A percentile compares a stretch with the other conserved stretches of the same genome.
Conservation (phyloP, 306 rosid species). For the Mimosa bimucronata region DNA sequence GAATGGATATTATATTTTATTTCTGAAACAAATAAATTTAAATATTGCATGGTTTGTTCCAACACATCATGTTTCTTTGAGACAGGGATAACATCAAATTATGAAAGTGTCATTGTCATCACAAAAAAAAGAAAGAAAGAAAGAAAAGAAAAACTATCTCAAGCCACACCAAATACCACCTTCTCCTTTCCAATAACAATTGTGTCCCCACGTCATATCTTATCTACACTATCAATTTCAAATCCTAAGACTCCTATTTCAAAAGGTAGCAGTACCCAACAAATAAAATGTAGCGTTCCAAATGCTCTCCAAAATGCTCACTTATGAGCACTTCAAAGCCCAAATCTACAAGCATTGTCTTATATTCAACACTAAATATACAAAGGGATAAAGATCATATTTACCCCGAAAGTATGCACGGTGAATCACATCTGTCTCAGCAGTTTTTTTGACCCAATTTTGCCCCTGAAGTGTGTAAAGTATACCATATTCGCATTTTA, state of each 20-base stretch:
- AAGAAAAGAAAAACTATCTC: background rate
- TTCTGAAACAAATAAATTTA: background rate
- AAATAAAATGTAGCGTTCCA: background rate
- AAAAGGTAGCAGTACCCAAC: background rate
- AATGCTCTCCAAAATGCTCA: conserved; percentile 3
- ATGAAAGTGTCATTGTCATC: too few species aligned
- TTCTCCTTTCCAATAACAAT: too few species aligned
- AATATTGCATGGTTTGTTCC: background rate
- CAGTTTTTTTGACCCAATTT: too few species aligned
- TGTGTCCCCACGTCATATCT: background rate
- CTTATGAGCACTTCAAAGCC: background rate
- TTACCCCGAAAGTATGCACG: too few species aligned
- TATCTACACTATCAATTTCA: background rate
- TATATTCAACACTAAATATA: conserved; percentile 12
- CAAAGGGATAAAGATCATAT: too few species aligned
- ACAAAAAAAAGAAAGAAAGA: too few species aligned
- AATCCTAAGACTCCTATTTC: background rate
- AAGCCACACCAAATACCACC: too few species aligned
- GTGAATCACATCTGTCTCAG: too few species aligned
- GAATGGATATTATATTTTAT: background rate
- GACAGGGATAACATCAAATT: background rate
- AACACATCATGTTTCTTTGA: background rate
- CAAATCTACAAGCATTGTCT: background rate
- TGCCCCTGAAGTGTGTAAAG: too few species aligned
- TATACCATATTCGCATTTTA: too few species aligned